Percentiles rank a stretch among this genome's conserved stretches.
Evolutionary conservation across 2,329 filamentous ascomycete genomes (phyloP).

Genomic region (Neospermospora avenae): DNA sequence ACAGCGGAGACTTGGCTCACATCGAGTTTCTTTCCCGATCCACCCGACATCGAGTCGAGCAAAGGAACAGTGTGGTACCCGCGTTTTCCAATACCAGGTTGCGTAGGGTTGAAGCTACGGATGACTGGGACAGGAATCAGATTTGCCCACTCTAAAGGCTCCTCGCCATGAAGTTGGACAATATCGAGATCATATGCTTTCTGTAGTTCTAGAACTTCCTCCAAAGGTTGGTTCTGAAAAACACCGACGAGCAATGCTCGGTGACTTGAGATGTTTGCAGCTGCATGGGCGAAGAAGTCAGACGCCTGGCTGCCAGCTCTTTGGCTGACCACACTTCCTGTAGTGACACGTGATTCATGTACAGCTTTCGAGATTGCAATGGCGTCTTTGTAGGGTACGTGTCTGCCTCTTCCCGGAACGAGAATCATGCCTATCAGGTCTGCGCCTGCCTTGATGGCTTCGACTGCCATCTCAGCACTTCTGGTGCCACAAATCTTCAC

Average conservation of each 20-base stretch:
- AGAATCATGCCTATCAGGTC: constrained; percentile 93
- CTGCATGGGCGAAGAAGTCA: constrained; percentile 70
- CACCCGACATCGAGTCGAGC: constrained; percentile 81
- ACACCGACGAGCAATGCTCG: constrained; percentile 84
- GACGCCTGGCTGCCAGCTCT: constrained; percentile 38
- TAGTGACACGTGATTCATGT: constrained; percentile 44
- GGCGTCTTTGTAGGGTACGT: constrained; percentile 74
- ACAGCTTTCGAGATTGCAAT: constrained; percentile 76
- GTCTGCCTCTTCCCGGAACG: constrained; percentile 76
- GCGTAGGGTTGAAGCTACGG: constrained; percentile 73
- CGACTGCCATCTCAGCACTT: constrained; percentile 72
- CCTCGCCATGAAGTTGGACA: constrained; percentile 88
- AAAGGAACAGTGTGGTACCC: constrained; percentile 83
- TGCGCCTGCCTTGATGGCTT: constrained; percentile 81
- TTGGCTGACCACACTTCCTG: constrained; percentile 29
- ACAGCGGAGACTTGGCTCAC: constrained; percentile 63
- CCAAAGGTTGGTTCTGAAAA: constrained; percentile 85
- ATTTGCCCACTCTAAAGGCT: constrained; percentile 87
- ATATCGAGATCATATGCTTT: constrained; percentile 75
- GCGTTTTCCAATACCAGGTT: constrained; percentile 59
- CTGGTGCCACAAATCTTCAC: constrained; percentile 97
- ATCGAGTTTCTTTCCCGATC: constrained; percentile 76
- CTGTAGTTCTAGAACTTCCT: constrained; percentile 77
- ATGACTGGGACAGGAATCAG: constrained; percentile 92
- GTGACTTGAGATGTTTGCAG: constrained; percentile 47